Conservation (phyloP, 164 flowering plant genomes). For the Cinnamomum chago region DNA sequence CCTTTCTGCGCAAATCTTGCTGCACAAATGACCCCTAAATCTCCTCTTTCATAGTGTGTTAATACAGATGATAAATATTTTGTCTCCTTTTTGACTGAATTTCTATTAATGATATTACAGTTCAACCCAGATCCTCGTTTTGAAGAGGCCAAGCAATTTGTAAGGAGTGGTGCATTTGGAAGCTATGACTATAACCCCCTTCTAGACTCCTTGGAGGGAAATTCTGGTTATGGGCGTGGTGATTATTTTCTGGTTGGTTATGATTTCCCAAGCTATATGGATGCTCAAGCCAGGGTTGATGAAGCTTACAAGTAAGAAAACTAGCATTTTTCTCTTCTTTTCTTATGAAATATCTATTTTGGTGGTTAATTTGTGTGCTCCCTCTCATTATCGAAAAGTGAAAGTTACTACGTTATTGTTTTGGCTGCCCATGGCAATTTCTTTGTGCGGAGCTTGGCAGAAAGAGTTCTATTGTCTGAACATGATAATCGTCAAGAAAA, state of each 20-base stretch:
- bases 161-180: slow-evolving; percentile 89
- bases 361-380: not conserved
- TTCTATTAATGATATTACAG: slow-evolving; percentile 30
- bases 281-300: slow-evolving; percentile 86
- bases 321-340: not conserved
- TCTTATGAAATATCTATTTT: not conserved
- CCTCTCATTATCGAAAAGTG: too few relatives aligned
- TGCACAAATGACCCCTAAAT: too few relatives aligned
- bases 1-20: too few relatives aligned
- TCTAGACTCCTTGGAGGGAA: slow-evolving; percentile 90
- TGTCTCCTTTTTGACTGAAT: too few relatives aligned
- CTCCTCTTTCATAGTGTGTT: too few relatives aligned
- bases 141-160: slow-evolving; percentile 86
- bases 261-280: slow-evolving; percentile 90
- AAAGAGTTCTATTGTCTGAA: too few relatives aligned
- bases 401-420: too few relatives aligned
- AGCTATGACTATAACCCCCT: slow-evolving; percentile 88
- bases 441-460: too few relatives aligned
- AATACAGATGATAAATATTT: too few relatives aligned
- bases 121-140: slow-evolving; percentile 94
- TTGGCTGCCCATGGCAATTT: too few relatives aligned
- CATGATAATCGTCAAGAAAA: too few relatives aligned
- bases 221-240: slow-evolving; percentile 92
- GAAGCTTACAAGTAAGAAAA: slow-evolving; percentile 88
- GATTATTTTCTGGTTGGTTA: slow-evolving; percentile 96